Conservation (phyloP, 129 eudicot genomes). For the Lactuca sativa region DNA sequence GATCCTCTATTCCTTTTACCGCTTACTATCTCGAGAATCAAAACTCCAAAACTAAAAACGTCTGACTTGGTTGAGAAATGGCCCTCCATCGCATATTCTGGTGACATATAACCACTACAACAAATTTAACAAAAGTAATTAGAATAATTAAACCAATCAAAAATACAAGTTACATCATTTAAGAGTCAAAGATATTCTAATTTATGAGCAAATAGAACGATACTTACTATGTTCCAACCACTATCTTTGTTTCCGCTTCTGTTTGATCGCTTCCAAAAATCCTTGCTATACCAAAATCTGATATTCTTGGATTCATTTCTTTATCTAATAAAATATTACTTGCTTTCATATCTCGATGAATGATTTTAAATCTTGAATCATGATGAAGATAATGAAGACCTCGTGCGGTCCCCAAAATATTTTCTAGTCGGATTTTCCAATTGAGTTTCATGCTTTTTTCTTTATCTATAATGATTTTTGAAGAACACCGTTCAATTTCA, state of each 20-base stretch:
- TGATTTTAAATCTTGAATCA: conserved; percentile 75
- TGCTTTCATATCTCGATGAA: conserved; percentile 41
- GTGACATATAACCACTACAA: conserved; percentile 84
- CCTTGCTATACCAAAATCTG: conserved; percentile 92
- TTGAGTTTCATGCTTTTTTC: conserved; percentile 44
- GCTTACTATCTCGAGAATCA: conserved; percentile 60
- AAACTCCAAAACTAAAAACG: conserved; percentile 77
- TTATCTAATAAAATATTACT: conserved; percentile 58
- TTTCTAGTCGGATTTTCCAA: conserved; percentile 63
- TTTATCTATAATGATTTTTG: conserved; percentile 37
- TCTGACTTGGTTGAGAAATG: conserved; percentile 77
- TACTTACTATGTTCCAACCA: conserved; percentile 84
- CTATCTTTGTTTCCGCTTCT: conserved; percentile 62
- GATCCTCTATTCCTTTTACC: conserved; percentile 72
- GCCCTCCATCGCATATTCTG: conserved; percentile 85
- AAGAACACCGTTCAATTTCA: neutral
- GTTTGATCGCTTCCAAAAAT: conserved; percentile 81
- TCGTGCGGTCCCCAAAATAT: conserved; percentile 65
- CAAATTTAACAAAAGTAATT: neutral
- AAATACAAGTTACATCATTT: neutral
- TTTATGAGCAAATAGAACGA: neutral
- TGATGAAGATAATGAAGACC: conserved; percentile 91
- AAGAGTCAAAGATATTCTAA: neutral
- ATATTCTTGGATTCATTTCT: conserved; percentile 77
- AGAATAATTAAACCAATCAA: neutral